Conservation (phyloP, 2,329 filamentous ascomycete species). For the Calycina marina region DNA sequence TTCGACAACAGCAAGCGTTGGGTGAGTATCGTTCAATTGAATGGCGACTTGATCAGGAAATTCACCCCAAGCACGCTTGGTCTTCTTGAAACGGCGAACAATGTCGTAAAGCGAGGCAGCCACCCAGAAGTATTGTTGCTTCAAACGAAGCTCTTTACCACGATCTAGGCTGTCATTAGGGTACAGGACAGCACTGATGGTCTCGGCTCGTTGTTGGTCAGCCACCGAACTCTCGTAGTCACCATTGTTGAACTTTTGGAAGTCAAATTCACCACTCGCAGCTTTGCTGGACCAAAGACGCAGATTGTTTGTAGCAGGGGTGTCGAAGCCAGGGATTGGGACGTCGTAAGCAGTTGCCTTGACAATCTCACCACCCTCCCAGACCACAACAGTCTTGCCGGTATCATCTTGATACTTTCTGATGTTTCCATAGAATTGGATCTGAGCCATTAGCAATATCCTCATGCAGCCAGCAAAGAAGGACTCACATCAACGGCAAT, state of each 20-base stretch:
- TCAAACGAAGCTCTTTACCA: constrained; percentile 91
- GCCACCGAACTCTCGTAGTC: constrained; percentile 93
- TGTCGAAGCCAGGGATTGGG: constrained; percentile 78
- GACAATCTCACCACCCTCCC: constrained; percentile 90
- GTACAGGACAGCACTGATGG: constrained; percentile 92
- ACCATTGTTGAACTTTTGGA: constrained; percentile 97
- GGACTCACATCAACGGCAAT: constrained; percentile 70
- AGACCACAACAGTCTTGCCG: constrained; percentile 60
- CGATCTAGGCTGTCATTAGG: constrained; percentile 95
- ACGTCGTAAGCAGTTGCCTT: constrained; percentile 90
- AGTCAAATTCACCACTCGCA: constrained; percentile 93
- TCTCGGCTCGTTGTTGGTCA: constrained; percentile 98
- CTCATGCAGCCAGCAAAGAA: no score
- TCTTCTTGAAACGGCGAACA: constrained; percentile 95
- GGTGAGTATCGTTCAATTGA: constrained; percentile 95
- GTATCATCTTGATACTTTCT: constrained; percentile 58
- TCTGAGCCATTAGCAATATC: no score
- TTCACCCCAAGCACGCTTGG: constrained; percentile 76
- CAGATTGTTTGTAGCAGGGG: constrained; percentile 86
- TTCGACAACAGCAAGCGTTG: constrained; percentile 90
- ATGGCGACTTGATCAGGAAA: constrained; percentile 94
- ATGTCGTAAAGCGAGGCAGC: constrained; percentile 94
- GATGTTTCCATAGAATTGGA: constrained; percentile 89
- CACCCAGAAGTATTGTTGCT: constrained; percentile 99
- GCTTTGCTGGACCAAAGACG: constrained; percentile 97